phyloP scores from a whole-genome alignment of 768 basidiomycete genomes.

The Pholiota molesta region DNA sequence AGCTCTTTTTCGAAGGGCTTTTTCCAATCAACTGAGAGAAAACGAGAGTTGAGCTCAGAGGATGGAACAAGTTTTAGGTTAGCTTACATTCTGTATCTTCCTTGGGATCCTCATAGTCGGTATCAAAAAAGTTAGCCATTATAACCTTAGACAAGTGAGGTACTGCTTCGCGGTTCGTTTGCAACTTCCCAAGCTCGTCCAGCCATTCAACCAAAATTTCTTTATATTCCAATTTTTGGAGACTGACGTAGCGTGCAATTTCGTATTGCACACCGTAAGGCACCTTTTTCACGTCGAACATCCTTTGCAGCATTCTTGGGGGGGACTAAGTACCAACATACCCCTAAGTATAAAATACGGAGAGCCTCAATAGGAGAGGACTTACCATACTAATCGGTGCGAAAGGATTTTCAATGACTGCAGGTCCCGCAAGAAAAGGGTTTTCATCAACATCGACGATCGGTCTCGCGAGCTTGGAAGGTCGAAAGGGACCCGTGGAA shows the following conservation, averaged over 20 bases:
- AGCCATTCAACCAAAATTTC: slow-evolving; percentile 33
- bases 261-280: slow-evolving; percentile 57
- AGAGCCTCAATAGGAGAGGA: background rate
- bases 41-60: background rate
- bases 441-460: slow-evolving; percentile 16
- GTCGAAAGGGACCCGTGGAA: slow-evolving; percentile 20
- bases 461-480: slow-evolving; percentile 15
- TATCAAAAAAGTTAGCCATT: background rate
- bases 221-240: slow-evolving; percentile 29
- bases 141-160: slow-evolving; percentile 21
- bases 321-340: slow-evolving; percentile 24
- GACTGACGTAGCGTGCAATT: slow-evolving; percentile 46
- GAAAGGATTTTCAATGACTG: slow-evolving; percentile 11
- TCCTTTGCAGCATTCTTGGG: slow-evolving; percentile 17
- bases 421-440: slow-evolving; percentile 15
- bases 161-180: slow-evolving; percentile 36
- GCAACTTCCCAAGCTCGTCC: slow-evolving; percentile 23
- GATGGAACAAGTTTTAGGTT: background rate
- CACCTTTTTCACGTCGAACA: slow-evolving; percentile 32
- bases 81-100: slow-evolving; percentile 11
- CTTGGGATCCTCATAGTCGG: background rate
- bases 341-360: background rate
- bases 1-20: slow-evolving; percentile 36
- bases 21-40: slow-evolving; percentile 17
- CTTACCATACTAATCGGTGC: slow-evolving; percentile 22